These are phyloP conservation scores for Trichoderma sp. DNA, from an alignment of 2,329 filamentous ascomycete species.

Conservation along the genomic window DNA sequence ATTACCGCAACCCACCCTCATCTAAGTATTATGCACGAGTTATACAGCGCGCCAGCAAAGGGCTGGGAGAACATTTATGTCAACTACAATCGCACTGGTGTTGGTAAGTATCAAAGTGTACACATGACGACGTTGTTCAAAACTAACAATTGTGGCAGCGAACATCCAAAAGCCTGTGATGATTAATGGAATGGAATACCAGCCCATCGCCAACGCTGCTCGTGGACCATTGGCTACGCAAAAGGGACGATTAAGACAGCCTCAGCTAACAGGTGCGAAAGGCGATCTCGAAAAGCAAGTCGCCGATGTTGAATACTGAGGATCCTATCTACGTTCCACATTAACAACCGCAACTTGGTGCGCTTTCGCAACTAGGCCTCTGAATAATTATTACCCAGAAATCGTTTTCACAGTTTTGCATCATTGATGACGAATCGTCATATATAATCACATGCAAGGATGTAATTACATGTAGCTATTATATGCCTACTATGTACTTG, in stretches of 20 bases:
- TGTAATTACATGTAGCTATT: not conserved
- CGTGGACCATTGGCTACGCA: conserved; percentile 18
- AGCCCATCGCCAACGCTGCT: conserved; percentile 7
- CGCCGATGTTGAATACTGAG: not conserved
- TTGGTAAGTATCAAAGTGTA: conserved; percentile 3
- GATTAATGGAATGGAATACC: conserved; percentile 17
- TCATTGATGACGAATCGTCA: not conserved
- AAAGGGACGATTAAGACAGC: conserved; percentile 7
- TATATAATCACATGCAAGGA: not conserved
- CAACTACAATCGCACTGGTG: conserved; percentile 33
- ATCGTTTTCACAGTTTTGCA: not conserved
- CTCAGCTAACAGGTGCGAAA: not conserved
- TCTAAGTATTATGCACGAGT: conserved; percentile 54
- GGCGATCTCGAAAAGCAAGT: not conserved
- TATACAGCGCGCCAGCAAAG: conserved; percentile 46
- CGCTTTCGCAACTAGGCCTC: not conserved
- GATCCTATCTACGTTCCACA: not conserved
- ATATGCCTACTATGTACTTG: not conserved
- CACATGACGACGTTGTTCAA: too few relatives aligned
- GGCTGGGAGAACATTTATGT: conserved; percentile 53
- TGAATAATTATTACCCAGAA: not conserved
- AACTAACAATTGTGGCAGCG: not conserved
- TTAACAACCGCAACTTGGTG: too few relatives aligned
- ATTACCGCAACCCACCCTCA: conserved; percentile 42
- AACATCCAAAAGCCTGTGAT: conserved; percentile 9